Evolutionary conservation across 2,329 filamentous ascomycete genomes (phyloP), one percentile per base, ranked within the genome.

Genomic region (Nothopassalora personata): DNA sequence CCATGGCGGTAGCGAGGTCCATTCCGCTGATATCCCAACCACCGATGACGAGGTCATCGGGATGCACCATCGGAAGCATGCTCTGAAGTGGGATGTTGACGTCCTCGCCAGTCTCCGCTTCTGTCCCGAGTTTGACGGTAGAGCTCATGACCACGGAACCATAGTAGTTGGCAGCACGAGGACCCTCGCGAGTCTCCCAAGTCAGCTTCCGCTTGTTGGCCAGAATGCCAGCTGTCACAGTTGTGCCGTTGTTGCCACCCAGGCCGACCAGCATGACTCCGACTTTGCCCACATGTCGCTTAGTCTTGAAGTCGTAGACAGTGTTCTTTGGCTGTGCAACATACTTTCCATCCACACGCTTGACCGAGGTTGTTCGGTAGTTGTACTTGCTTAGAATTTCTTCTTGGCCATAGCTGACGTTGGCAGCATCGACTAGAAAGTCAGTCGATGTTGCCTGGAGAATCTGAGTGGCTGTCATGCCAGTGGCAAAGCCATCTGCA

Each of bases 171-270:
- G 94, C 88, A 65, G 84, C 81, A 65, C 86, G 90, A 67, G 84
- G 79, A 55, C 92, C 92, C 77, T 97, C 91, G 72, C 93, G 92
- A 70, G 94, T 97, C 65, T 97, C 90, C 94, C 94, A 99, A 62
- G 82, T 80, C 60, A 97, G 84, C 60, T 85, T 83, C 68, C 87
- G 89, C 73, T 90, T 89, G 79, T 99, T 99, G 77, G 93, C 94
- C 74, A 99, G 84, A 77, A 99, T 96, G 75, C 93, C 94, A 63
- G 94, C 94, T 60, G 94, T 97, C 63, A 99, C 91, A 59, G 94
- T 99, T 66, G 91, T 91, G 66, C 94, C 94, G 74, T 99, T 99
- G 85, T 99, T 99, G 72, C 94, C 94, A 77, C 94, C 94, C 86
- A 89, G 93, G 65, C 94, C 94, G 67, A 99, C 93, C 66, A 99